Base-by-base conservation (phyloP, 1,284 basidiomycete genomes). In the Fomes fomentarius region DNA sequence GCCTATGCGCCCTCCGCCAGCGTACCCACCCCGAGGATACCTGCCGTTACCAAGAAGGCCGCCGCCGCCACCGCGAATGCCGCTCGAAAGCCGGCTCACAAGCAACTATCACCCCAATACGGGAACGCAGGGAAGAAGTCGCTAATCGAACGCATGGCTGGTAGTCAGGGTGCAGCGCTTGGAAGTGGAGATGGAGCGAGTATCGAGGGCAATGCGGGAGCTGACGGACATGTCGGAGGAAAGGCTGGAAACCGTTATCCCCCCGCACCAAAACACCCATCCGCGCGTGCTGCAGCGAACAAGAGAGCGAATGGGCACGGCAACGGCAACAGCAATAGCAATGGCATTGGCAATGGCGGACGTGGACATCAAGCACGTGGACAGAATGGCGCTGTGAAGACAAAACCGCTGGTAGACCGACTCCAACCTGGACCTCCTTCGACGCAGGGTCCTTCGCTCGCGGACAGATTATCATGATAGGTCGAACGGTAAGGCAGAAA, bases 81-180 rank as follows among this genome's bases (percentile, higher is more conserved):
- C 46, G 25, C 50, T 57, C 47, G 50, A 52, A 42, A 39, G 33
- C 33, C 42, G 55, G 28, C 50, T 57, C 38, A 35, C 44, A 35
- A 50, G 46, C 49, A 39, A 39, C 25, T 45, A 40, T 7, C 49
- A 43, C 25, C 37, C 31, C 12, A 21, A n/a, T 11, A 34, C n/a
- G 45, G 40, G 49, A 45, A n/a, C n/a, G 7, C 25, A 34, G 54
- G 44, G 28, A 50, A 50, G 53, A 37, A 14, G 4, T 24, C 49
- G 33, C 41, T 56, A 38, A 41, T 56, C n/a, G 45, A 37, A 0
- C 54, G 54, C 34, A 47, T 56, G 22, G 12, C 22, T 4, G 4
- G 15, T 4, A 5, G 12, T 0, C 34, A n/a, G 33, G 35, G 35
- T 3, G 35, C 15, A 17, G 35, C 2, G 35, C 15, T 3, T 37